Conservation (phyloP, 305 asterid species). For the Fraxinus dipetala region DNA sequence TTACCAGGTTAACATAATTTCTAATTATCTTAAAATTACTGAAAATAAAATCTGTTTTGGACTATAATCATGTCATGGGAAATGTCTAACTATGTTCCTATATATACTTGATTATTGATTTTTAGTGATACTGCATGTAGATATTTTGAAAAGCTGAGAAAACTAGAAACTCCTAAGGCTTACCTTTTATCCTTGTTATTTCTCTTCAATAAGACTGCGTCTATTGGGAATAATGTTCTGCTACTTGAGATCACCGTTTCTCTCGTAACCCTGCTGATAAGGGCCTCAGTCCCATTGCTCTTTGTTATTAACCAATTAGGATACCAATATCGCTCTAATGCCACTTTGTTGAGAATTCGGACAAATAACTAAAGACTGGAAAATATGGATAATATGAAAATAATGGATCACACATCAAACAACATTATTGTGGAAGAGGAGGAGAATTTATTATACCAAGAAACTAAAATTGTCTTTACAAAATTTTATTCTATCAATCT, state of each 20-base stretch:
- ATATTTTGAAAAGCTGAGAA: neutral
- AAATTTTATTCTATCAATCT: neutral
- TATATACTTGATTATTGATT: neutral
- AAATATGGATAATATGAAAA: neutral
- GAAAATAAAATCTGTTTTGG: neutral
- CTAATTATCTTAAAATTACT: neutral
- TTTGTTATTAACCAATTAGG: neutral
- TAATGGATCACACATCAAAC: neutral
- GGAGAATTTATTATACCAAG: neutral
- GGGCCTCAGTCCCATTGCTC: neutral
- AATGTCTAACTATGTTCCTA: neutral
- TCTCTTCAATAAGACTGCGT: neutral
- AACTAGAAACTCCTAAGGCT: neutral
- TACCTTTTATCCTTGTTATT: neutral
- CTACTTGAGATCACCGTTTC: neutral
- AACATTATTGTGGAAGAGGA: neutral
- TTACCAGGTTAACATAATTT: conserved; percentile 38
- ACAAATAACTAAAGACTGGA: neutral
- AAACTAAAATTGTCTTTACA: neutral
- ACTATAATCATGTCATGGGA: neutral
- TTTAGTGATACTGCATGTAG: neutral
- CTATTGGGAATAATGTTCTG: neutral
- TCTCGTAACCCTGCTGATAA: neutral
- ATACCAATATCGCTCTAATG: neutral
- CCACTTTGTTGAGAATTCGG: neutral